Evolutionary conservation across 441 rosid species (phyloP).

Genomic region (Kokia cookei): DNA sequence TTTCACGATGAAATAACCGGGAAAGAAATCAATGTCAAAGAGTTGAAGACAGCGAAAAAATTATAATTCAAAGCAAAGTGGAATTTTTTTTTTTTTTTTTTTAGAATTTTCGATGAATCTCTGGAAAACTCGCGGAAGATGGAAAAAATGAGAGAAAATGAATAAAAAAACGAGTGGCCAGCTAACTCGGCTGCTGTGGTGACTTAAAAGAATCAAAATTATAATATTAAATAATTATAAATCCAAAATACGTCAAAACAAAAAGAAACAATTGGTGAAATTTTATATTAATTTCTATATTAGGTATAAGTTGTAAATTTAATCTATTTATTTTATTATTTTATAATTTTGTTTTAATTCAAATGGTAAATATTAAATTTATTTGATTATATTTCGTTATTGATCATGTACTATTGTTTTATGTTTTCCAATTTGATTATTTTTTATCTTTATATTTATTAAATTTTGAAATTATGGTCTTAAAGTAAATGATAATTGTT

Average conservation of each 20-base stretch:
- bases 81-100: conserved; percentile 22
- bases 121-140: conserved; percentile 45
- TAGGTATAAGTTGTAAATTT: no score
- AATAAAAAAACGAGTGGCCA: conserved; percentile 61
- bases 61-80: conserved; percentile 14
- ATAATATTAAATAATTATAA: not conserved
- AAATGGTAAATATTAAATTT: no score
- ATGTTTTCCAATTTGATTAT: no score
- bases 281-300: no score
- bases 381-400: no score
- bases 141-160: conserved; percentile 8
- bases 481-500: no score
- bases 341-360: no score
- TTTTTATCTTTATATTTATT: no score
- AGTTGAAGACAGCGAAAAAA: no score
- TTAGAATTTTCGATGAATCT: conserved; percentile 9
- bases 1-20: conserved; percentile 4
- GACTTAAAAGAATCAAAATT: conserved; percentile 16
- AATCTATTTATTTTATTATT: not conserved
- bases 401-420: no score
- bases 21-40: not conserved
- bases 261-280: no score
- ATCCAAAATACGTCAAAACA: not conserved
- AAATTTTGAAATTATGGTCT: no score
- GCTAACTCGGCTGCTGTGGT: conserved; percentile 47